Evolutionary conservation across 176 grass and related monocot species (phyloP).

Genomic region (Triticum monococcum): DNA sequence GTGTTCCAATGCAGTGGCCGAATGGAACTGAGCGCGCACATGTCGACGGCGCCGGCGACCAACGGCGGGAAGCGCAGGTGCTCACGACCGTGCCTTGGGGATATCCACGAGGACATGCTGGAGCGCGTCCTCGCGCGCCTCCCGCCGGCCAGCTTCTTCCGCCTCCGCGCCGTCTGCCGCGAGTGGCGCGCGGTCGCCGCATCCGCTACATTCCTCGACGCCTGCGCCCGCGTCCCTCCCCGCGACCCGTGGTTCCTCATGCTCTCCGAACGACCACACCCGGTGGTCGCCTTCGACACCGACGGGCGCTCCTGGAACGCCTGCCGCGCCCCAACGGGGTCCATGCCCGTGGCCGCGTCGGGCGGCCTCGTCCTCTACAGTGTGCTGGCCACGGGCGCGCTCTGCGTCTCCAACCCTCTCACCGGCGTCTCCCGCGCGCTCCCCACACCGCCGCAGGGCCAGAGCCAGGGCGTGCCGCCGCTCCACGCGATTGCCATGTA

Average conservation of each 20-base stretch:
- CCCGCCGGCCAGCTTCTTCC: conserved; percentile 68
- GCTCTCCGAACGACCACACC: neutral
- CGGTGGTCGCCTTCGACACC: conserved; percentile 44
- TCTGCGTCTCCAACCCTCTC: conserved; percentile 69
- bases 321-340: conserved; percentile 16
- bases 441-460: conserved; percentile 28
- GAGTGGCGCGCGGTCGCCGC: conserved; percentile 51
- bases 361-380: conserved; percentile 83
- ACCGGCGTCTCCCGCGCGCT: conserved; percentile 60
- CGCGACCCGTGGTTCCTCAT: conserved; percentile 36
- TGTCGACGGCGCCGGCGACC: neutral
- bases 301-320: conserved; percentile 20
- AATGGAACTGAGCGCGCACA: conserved; percentile 5
- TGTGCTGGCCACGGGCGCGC: conserved; percentile 28
- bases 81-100: conserved; percentile 32
- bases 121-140: conserved; percentile 74
- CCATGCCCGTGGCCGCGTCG: conserved; percentile 70
- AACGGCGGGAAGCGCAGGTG: conserved; percentile 49
- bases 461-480: neutral
- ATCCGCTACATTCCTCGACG: conserved; percentile 59
- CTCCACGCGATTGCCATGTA: conserved; percentile 79
- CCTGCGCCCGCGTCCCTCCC: conserved; percentile 45
- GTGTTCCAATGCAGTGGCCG: neutral
- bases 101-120: conserved; percentile 78
- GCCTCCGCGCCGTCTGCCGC: conserved; percentile 62